Evolutionary conservation across 306 rosid genomes (phyloP), one percentile per base, ranked within the genome.

Genomic region (Sicyos edulis): DNA sequence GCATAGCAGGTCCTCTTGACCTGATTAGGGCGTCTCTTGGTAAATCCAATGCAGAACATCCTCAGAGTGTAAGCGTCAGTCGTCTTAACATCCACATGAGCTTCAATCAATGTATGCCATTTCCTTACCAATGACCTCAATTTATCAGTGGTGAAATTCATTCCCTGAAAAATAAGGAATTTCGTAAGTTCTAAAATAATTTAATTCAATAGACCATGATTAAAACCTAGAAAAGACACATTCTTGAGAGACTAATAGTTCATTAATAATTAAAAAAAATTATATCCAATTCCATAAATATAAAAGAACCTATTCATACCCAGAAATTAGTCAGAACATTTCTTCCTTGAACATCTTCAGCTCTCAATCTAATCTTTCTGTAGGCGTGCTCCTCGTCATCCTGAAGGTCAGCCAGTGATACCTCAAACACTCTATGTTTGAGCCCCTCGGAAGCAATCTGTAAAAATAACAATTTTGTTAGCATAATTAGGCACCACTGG

Each of bases 371-470:
- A 70, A 93, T 87, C 99, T 93, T 93, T 74, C 92, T 88, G 95
- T 78, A 93, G 1, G 99, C 87, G 16, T 91, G 95, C 44, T 93
- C 97, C 78, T 93, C 99, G n/a, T 91, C 99, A 0, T 80, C 88
- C 81, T 93, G 97, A 64, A 93, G 99, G 80, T 93, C 99, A 59
- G 99, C 99, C 79, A 93, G 54, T 5, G 99, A 91, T 71, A 89
- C 56, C 88, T 91, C 99, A 74, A 93, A 93, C 22, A 93, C 99
- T 65, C 99, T 75, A 26, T 93, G 99, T 34, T 93, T 93, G 44
- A 93, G 97, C 45, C 99, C 99, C 79, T 93, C 97, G 0, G 99
- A 91, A 22, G 99, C 99, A 74, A 93, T 93, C 99, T 93, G 87
- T 8, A 45, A 56, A 13, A 24, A 40, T 57, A 70, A 73, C 42